These are phyloP conservation scores for Balansia obtecta DNA, from an alignment of 2,329 filamentous ascomycete genomes.

Conservation along the genomic window DNA sequence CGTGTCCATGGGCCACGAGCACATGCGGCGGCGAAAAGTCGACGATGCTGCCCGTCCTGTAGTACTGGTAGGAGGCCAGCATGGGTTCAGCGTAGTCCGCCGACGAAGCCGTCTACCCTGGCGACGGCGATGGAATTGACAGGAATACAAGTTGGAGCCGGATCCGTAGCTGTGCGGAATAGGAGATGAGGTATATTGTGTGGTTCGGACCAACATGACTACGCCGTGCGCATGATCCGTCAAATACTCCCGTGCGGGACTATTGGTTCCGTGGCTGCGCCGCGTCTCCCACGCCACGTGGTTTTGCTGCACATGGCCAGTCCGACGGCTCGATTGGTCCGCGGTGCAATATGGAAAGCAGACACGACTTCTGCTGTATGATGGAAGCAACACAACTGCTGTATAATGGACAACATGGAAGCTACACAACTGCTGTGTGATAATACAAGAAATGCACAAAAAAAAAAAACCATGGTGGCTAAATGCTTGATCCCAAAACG, in stretches of 20 bases:
- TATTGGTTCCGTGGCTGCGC: background rate
- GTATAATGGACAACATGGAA: too few relatives aligned
- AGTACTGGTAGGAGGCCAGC: too few relatives aligned
- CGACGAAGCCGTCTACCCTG: too few relatives aligned
- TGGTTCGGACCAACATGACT: background rate
- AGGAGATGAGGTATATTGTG: too few relatives aligned
- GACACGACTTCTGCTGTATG: too few relatives aligned
- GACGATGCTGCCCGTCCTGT: slow-evolving; percentile 2
- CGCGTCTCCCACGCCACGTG: background rate
- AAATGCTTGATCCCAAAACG: background rate
- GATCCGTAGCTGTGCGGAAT: too few relatives aligned
- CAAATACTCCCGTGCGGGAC: background rate
- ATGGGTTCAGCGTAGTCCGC: too few relatives aligned
- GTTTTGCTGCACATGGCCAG: too few relatives aligned
- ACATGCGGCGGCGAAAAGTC: slow-evolving; percentile 6
- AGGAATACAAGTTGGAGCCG: too few relatives aligned
- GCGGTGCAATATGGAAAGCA: background rate
- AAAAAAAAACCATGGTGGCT: background rate
- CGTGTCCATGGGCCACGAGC: slow-evolving; percentile 1
- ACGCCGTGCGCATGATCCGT: background rate
- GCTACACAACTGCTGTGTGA: too few relatives aligned
- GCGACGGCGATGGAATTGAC: too few relatives aligned
- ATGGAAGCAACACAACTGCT: too few relatives aligned
- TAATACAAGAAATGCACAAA: background rate
- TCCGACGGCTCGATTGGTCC: background rate